Base-by-base conservation (phyloP, 208 protist genomes). In the Porcisia deanei region DNA sequence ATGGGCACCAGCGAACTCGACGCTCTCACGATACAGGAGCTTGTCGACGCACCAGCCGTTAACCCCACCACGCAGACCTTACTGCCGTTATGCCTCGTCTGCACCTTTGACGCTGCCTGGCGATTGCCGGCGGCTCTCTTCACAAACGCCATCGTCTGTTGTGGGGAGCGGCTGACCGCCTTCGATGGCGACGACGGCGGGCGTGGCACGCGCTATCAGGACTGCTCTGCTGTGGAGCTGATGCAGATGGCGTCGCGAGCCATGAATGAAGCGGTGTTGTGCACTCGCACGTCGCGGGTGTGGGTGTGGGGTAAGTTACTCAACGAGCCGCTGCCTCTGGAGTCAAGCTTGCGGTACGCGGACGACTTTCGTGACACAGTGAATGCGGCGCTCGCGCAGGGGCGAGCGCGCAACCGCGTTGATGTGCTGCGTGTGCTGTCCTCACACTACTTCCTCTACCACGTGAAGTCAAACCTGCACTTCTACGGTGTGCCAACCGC, bases 381-480 rank as follows among this genome's bases (percentile, higher is more conserved):
- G 30, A 97, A 96, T 73, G 85, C 89, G 2, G 91, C 91, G 1
- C 81, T 97, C 22, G 91, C 86, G 47, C 76, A 93, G 58, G 82
- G 86, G 8, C 84, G 87, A n/a, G 90, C 80, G 37, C 39, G 16
- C 41, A 87, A 72, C 75, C 92, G 87, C 75, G 75, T 84, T 18
- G 85, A 92, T 34, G 90, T 92, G 60, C 76, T 97, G 61, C 88
- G 91, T 39, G 85, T 96, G 49, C 80, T 97, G 54, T 79, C 90
- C 72, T 86, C 86, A 55, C 91, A 95, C 81, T 97, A 97, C 82
- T 91, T 96, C 73, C 83, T 95, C 20, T 80, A 90, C 75, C 90
- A 96, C 79, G 77, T 96, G 9, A 86, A 86, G 61, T 80, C 85
- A 7, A 93, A 96, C 58, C 73, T 89, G 22, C 85, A 90, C 76